Percentiles rank a stretch among this genome's conserved stretches.
Evolutionary conservation across 768 basidiomycete species (phyloP).

Genomic region (Boletus pseudo-olivaceus): DNA sequence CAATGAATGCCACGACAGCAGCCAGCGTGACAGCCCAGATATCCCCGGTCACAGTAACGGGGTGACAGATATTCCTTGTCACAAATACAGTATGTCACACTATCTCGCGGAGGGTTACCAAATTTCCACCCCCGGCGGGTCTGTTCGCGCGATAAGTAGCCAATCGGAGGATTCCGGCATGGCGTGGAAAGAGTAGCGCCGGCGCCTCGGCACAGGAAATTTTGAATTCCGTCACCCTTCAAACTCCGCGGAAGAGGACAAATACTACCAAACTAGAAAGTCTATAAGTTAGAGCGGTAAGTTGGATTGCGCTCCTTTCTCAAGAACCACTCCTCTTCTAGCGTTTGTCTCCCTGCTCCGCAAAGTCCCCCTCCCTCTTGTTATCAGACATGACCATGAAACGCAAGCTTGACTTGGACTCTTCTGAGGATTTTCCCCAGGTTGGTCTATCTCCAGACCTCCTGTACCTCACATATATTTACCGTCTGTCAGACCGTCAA

Average conservation of each 20-base stretch:
- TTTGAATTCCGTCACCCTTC: slow-evolving; percentile 16
- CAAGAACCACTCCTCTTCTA: slow-evolving; percentile 19
- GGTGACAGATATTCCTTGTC: slow-evolving; percentile 10
- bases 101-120: slow-evolving; percentile 1
- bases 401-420: slow-evolving; percentile 66
- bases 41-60: slow-evolving; percentile 14
- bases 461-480: slow-evolving; percentile 15
- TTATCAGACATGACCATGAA: slow-evolving; percentile 59
- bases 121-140: slow-evolving; percentile 8
- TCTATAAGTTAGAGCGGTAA: slow-evolving; percentile 33
- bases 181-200: slow-evolving; percentile 4
- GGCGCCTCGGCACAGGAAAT: slow-evolving; percentile 12
- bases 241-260: slow-evolving; percentile 24
- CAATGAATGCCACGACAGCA: slow-evolving; percentile 19
- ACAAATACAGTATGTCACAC: slow-evolving; percentile 13
- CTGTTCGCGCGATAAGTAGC: slow-evolving; percentile 5
- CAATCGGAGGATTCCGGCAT: slow-evolving; percentile 30
- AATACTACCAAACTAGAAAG: slow-evolving; percentile 25
- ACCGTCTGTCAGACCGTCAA: slow-evolving; percentile 47
- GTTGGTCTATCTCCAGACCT: slow-evolving; percentile 33
- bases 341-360: slow-evolving; percentile 1
- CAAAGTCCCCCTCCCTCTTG: slow-evolving; percentile 2
- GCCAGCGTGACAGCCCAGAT: slow-evolving; percentile 15
- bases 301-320: slow-evolving; percentile 18
- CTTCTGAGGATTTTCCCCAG: slow-evolving; percentile 48